Base-by-base conservation (phyloP, 208 protist species). In the Porcisia hertigi region DNA sequence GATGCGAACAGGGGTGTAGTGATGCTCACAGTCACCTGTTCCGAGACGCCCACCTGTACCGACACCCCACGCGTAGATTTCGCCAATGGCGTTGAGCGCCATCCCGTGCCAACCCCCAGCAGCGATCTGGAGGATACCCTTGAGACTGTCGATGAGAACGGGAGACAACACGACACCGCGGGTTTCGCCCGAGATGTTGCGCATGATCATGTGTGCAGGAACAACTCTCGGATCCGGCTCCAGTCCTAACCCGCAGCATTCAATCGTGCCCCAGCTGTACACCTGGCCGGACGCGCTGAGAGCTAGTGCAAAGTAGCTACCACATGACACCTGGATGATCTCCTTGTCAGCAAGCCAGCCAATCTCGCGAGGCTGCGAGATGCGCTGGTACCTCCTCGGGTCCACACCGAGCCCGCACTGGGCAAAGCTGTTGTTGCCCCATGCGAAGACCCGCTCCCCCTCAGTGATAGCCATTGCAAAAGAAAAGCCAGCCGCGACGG, bases 371-470 rank as follows among this genome's bases (percentile, higher is more conserved):
- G 92, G 92, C 65, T 85, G 70, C 59, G 63, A 57, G 49, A 96
- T 87, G 73, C 83, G 84, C 79, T 80, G 73, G 66, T 81, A 75
- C 76, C 89, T 85, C 62, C 76, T 76, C 14, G 90, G 90, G 69
- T 92, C 85, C 7, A 92, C 72, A 69, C 90, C 92, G 81, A 94
- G 76, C 64, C 89, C 92, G 78, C 89, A 90, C 82, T 96, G 92
- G 49, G 81, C 88, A 73, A 92, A 89, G 74, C 82, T 90, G 78
- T 96, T 96, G 83, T 88, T 96, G 73, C 92, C 92, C 90, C 92
- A 96, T 36, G 86, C 63, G 65, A 87, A 96, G 57, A 96, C 87
- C 23, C 88, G 86, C 66, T 96, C 86, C 66, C 84, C 80, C 69
- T 94, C 88, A n/a, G 78, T 86, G 65, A 96, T 83, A 45, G 87